Evolutionary conservation across 148 eudicot genomes (phyloP).

Genomic region (Vaccinium macrocarpon): DNA sequence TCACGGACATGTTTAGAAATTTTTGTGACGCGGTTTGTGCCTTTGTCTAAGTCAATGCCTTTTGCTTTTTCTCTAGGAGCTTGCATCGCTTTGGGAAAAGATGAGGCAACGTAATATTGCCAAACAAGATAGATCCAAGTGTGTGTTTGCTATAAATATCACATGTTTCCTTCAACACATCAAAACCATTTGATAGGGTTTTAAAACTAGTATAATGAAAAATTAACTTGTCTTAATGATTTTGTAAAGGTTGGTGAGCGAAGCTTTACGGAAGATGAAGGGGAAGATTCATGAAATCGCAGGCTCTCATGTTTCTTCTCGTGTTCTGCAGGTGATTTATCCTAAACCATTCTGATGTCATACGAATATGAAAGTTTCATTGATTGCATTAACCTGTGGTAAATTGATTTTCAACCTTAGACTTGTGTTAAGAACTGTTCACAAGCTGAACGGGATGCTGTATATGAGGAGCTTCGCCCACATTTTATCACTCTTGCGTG

Average conservation of each 20-base stretch:
- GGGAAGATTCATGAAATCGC: conserved; percentile 92
- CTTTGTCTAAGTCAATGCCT: conserved; percentile 12
- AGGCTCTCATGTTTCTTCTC: conserved; percentile 85
- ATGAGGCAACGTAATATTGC: conserved; percentile 81
- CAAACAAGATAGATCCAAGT: conserved; percentile 90
- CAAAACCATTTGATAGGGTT: neutral
- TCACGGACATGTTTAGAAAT: neutral
- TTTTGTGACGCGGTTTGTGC: neutral
- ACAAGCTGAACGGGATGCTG: conserved; percentile 72
- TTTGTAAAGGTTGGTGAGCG: conserved; percentile 61
- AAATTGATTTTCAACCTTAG: conserved; percentile 34
- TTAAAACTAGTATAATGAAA: neutral
- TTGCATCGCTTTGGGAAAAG: conserved; percentile 91
- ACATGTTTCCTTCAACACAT: neutral
- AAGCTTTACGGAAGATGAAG: conserved; percentile 85
- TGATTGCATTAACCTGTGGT: neutral
- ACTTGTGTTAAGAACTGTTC: conserved; percentile 89
- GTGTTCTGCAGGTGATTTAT: conserved; percentile 82
- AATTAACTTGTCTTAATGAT: neutral
- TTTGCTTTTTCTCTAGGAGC: conserved; percentile 48
- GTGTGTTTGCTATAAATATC: conserved; percentile 19
- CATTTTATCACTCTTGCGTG: conserved; percentile 73
- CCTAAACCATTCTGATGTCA: conserved; percentile 13
- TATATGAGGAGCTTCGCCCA: conserved; percentile 73
- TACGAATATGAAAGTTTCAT: neutral